Evolutionary conservation across 331 rosid species (phyloP).

Genomic region (Quercus lobata): DNA sequence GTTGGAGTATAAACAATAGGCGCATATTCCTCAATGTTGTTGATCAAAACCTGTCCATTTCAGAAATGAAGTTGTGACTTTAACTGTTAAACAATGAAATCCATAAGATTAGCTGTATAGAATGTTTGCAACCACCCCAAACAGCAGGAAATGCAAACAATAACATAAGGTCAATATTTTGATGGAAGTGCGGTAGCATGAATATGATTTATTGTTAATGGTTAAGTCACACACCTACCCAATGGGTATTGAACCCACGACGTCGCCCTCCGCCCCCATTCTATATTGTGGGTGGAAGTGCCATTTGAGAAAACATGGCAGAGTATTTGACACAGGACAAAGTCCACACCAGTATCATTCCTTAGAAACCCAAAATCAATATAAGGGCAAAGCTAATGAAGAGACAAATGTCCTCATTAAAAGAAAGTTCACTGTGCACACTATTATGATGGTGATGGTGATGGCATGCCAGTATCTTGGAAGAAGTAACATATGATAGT

Average conservation of each 20-base stretch:
- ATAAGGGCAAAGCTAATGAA: neutral
- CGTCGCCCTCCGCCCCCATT: too few species aligned
- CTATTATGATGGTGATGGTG: neutral
- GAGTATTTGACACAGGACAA: neutral
- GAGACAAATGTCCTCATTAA: neutral
- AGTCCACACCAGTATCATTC: neutral
- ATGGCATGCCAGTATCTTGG: neutral
- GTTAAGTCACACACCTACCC: too few species aligned
- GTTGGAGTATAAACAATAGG: constrained; percentile 97
- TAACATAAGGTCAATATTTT: constrained; percentile 1
- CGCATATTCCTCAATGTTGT: constrained; percentile 91
- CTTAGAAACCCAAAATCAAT: neutral
- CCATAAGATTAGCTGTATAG: neutral
- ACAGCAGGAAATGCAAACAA: constrained; percentile 2
- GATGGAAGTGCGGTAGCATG: neutral
- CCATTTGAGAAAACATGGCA: neutral
- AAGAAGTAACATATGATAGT: neutral
- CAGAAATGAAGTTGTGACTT: constrained; percentile 13
- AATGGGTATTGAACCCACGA: too few species aligned
- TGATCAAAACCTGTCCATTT: constrained; percentile 77
- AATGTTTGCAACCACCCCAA: constrained; percentile 2
- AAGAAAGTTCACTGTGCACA: neutral
- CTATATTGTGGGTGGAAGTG: neutral
- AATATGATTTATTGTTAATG: neutral
- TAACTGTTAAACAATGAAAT: neutral